Percentiles rank a stretch among this genome's conserved stretches.
Evolutionary conservation across 768 basidiomycete genomes (phyloP).

Genomic region (Tricholoma sp.): DNA sequence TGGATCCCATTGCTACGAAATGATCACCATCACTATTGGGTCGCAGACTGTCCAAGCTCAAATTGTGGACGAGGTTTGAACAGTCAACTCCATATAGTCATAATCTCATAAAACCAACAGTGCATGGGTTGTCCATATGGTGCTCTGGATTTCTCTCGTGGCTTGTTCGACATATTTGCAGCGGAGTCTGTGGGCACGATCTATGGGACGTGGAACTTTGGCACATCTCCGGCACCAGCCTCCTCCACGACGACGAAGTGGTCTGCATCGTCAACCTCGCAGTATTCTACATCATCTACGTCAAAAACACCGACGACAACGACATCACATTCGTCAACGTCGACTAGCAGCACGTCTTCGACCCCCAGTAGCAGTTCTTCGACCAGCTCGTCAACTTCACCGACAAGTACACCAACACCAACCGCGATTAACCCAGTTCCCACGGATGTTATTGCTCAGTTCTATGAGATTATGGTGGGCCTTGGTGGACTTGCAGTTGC

Average conservation of each 20-base stretch:
- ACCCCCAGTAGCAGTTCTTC: slow-evolving; percentile 6
- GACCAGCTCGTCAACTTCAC: neutral
- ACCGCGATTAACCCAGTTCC: slow-evolving; percentile 7
- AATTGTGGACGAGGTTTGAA: slow-evolving; percentile 47
- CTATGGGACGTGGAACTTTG: slow-evolving; percentile 38
- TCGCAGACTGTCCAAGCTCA: slow-evolving; percentile 38
- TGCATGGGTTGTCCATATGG: slow-evolving; percentile 49
- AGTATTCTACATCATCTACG: neutral
- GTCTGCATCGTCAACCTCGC: neutral
- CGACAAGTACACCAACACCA: slow-evolving; percentile 5
- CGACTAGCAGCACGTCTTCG: slow-evolving; percentile 9
- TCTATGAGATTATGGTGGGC: slow-evolving; percentile 8
- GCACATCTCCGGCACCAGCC: neutral
- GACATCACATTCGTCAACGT: slow-evolving; percentile 9
- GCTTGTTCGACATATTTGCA: slow-evolving; percentile 48
- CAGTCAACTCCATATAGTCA: neutral
- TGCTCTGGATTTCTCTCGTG: slow-evolving; percentile 47
- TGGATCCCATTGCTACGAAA: slow-evolving; percentile 39
- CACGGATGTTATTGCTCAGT: slow-evolving; percentile 11
- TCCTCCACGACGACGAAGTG: neutral
- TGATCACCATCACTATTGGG: slow-evolving; percentile 45
- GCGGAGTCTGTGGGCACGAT: slow-evolving; percentile 34
- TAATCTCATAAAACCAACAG: slow-evolving; percentile 17
- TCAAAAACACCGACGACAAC: neutral
- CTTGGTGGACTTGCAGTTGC: slow-evolving; percentile 11